Base-by-base conservation (phyloP, 768 basidiomycete genomes). In the Crucibulum laeve region DNA sequence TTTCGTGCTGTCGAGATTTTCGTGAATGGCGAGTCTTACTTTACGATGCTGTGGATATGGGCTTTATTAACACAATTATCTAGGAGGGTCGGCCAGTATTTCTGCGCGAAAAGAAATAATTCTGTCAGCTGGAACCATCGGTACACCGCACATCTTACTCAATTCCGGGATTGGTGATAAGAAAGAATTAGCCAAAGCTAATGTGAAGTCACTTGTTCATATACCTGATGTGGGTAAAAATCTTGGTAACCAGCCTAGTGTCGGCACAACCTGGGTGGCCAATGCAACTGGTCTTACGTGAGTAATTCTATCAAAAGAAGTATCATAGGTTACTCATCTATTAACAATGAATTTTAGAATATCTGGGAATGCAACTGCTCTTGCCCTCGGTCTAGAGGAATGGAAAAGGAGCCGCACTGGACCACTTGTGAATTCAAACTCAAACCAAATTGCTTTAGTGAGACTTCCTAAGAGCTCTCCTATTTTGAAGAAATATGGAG, bases 41-140 rank as follows among this genome's bases (percentile, higher is more conserved):
- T 23, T 38, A 8, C 21, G 8, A 6, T 24, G 18, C 7, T 10
- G 10, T 15, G n/a, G 18, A 6, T n/a, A 39, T 8, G 32, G 41
- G 2, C 25, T 40, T 6, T 21, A 22, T 15, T 46, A 10, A 38
- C 15, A 14, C 8, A 10, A 17, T 30, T n/a, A 28, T 14, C 39
- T 37, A 34, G 53, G 48, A 6, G 45, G 34, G 5, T 53, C 42
- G 25, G 73, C 64, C 45, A 58, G 57, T 2, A 69, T 63, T 1
- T 64, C 47, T 6, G 79, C 76, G 0, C 51, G 52, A 45, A 73
- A 70, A 46, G 79, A 81, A 51, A 64, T 81, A 28, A 62, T 81
- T 10, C 48, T 81, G 14, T 67, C 55, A 13, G 46, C 50, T 5
- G 59, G 59, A 10, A 44, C 50, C 5, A 43, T 59, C 1, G 51